These are phyloP conservation scores for Grigorovia yakushimaensis DNA, from an alignment of 805 yeast species.

Conservation along the genomic window DNA sequence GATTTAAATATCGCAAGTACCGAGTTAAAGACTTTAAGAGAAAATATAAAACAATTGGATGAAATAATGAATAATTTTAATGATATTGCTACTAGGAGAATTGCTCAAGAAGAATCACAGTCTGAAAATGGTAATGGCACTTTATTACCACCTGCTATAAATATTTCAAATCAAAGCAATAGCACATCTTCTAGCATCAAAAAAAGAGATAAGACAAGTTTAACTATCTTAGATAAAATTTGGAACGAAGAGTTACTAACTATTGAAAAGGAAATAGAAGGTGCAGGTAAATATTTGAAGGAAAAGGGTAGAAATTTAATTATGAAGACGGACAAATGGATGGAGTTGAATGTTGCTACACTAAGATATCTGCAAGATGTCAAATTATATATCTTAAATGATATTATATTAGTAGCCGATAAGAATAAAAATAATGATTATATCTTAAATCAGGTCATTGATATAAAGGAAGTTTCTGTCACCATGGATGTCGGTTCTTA, in stretches of 20 bases:
- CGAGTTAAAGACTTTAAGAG: conserved; percentile 53
- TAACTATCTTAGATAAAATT: conserved; percentile 62
- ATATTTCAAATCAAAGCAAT: not conserved
- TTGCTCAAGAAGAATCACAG: conserved; percentile 36
- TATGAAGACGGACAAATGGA: conserved; percentile 69
- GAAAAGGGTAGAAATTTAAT: conserved; percentile 60
- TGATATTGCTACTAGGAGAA: conserved; percentile 48
- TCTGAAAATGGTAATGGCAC: conserved; percentile 1
- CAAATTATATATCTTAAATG: conserved; percentile 70
- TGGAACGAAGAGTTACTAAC: conserved; percentile 69
- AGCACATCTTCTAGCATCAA: not conserved
- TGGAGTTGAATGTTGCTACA: conserved; percentile 75
- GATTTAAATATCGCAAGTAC: conserved; percentile 55
- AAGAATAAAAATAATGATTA: conserved; percentile 40
- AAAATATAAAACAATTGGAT: conserved; percentile 48
- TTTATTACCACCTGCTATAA: conserved; percentile 17
- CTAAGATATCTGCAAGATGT: conserved; percentile 70
- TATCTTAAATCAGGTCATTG: conserved; percentile 73
- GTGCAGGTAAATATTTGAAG: conserved; percentile 37
- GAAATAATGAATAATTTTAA: conserved; percentile 51
- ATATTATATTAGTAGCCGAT: conserved; percentile 64
- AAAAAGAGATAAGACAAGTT: conserved; percentile 52
- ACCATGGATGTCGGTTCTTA: conserved; percentile 20
- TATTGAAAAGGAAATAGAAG: conserved; percentile 75
- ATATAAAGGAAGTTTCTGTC: conserved; percentile 50